These are phyloP conservation scores for Penicillium sp. DNA, from an alignment of 2,329 filamentous ascomycete genomes.

Conservation along the genomic window DNA sequence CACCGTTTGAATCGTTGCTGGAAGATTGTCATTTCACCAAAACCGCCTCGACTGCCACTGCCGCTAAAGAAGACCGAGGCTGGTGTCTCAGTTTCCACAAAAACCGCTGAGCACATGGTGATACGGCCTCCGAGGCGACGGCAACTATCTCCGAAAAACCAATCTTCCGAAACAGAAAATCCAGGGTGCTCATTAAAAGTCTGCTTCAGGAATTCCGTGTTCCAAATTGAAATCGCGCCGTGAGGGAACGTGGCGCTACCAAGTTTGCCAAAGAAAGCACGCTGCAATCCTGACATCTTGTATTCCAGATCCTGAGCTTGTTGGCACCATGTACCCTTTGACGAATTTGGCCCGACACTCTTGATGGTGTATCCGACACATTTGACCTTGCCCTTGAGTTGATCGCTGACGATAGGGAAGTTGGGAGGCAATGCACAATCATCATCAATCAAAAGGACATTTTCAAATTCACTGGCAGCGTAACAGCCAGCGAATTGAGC, in stretches of 20 bases:
- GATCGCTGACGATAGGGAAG: slow-evolving; percentile 52
- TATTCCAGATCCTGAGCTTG: slow-evolving; percentile 59
- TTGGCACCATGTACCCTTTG: slow-evolving; percentile 45
- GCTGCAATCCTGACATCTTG: slow-evolving; percentile 54
- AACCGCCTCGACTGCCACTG: slow-evolving; percentile 50
- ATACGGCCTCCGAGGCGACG: slow-evolving; percentile 52
- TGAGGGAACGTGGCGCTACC: slow-evolving; percentile 57
- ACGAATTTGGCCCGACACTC: slow-evolving; percentile 42
- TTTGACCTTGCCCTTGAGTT: slow-evolving; percentile 46
- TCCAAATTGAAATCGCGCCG: slow-evolving; percentile 56
- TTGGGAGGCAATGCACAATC: slow-evolving; percentile 54
- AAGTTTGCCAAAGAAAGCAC: slow-evolving; percentile 49
- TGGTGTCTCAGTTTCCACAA: slow-evolving; percentile 57
- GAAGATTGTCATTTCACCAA: slow-evolving; percentile 59
- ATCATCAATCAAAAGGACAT: slow-evolving; percentile 56
- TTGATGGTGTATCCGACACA: slow-evolving; percentile 58
- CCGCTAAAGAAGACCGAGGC: slow-evolving; percentile 48
- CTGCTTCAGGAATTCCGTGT: slow-evolving; percentile 50
- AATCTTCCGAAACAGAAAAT: slow-evolving; percentile 56
- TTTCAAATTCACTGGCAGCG: slow-evolving; percentile 50
- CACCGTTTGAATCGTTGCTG: slow-evolving; percentile 56
- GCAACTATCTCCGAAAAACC: slow-evolving; percentile 57
- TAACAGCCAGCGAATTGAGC: slow-evolving; percentile 56
- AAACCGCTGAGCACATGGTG: slow-evolving; percentile 54
- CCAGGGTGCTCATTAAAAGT: slow-evolving; percentile 56